Conservation (phyloP, 2,329 filamentous ascomycete genomes). For the Zymoseptoria pseudotritici region DNA sequence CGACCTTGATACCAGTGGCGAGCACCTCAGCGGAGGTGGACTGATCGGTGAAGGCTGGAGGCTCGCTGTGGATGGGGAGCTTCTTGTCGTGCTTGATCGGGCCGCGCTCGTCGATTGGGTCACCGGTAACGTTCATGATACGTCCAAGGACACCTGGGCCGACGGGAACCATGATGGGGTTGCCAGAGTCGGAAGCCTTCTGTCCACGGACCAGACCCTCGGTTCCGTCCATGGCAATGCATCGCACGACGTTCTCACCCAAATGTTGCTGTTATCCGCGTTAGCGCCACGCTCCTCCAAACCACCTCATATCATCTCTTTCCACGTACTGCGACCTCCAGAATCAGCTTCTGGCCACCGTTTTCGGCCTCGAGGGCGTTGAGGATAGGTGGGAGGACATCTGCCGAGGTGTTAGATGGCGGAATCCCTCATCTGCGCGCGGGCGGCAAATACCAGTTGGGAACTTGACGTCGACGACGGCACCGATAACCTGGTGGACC, state of each 20-base stretch:
- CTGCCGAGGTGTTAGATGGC: conserved; percentile 90
- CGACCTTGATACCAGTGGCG: conserved; percentile 99
- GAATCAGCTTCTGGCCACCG: conserved; percentile 85
- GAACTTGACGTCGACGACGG: conserved; percentile 82
- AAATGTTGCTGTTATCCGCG: conserved; percentile 75
- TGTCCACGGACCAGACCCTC: conserved; percentile 97
- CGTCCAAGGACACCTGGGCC: conserved; percentile 88
- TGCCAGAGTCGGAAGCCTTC: conserved; percentile 78
- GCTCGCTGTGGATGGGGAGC: conserved; percentile 87
- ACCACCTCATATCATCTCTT: conserved; percentile 11
- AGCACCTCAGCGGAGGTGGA: conserved; percentile 94
- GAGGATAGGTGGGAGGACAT: conserved; percentile 91
- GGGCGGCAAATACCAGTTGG: neutral
- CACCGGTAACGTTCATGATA: conserved; percentile 99
- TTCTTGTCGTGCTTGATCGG: conserved; percentile 90
- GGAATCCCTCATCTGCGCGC: conserved; percentile 3
- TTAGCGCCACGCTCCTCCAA: conserved; percentile 21
- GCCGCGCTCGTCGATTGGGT: conserved; percentile 98
- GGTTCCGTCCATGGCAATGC: conserved; percentile 99
- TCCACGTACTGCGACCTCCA: conserved; percentile 84
- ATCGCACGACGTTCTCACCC: conserved; percentile 97
- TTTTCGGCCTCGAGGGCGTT: conserved; percentile 92
- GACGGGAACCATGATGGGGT: conserved; percentile 94
- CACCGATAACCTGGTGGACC: conserved; percentile 85
- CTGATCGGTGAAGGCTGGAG: conserved; percentile 88